These are phyloP conservation scores for Chlamydomonas sp. DNA, from an alignment of 139 green algal species.

Conservation along the genomic window DNA sequence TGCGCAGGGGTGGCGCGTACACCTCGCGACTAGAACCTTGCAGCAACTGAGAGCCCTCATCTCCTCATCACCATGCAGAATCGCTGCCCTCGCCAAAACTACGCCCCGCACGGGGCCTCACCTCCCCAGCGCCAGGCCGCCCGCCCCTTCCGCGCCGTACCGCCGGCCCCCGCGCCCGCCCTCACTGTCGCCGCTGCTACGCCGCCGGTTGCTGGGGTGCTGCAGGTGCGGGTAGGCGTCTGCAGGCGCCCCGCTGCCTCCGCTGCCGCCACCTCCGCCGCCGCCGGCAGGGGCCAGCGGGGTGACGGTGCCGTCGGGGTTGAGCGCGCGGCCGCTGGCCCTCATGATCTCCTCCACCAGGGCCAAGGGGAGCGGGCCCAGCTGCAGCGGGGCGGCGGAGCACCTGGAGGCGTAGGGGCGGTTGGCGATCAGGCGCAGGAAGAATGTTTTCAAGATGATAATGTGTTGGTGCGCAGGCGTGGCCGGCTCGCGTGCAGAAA, in stretches of 20 bases:
- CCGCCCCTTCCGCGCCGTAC: background rate
- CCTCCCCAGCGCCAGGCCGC: background rate
- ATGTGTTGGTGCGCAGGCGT: too few relatives aligned
- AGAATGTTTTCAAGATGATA: too few relatives aligned
- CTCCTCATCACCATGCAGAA: too few relatives aligned
- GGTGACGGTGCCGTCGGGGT: slow-evolving; percentile 7
- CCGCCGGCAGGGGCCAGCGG: background rate
- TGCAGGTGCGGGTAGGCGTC: too few relatives aligned
- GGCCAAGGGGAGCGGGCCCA: slow-evolving; percentile 26
- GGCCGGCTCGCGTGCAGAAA: too few relatives aligned
- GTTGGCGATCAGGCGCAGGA: too few relatives aligned
- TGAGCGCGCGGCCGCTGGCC: slow-evolving; percentile 22
- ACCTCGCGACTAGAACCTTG: too few relatives aligned
- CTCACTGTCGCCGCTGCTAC: background rate
- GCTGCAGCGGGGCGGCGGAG: slow-evolving; percentile 29
- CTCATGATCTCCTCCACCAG: slow-evolving; percentile 38
- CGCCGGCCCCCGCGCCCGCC: background rate
- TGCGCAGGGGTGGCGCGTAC: too few relatives aligned
- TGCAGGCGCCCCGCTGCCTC: background rate
- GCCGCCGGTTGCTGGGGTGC: too few relatives aligned
- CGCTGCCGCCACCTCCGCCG: background rate
- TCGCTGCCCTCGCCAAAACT: too few relatives aligned
- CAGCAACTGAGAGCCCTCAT: too few relatives aligned
- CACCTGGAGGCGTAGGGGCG: background rate
- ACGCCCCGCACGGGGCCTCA: background rate